Conservation (phyloP, 73 alveolate species). For the Paramecium biaurelia region DNA sequence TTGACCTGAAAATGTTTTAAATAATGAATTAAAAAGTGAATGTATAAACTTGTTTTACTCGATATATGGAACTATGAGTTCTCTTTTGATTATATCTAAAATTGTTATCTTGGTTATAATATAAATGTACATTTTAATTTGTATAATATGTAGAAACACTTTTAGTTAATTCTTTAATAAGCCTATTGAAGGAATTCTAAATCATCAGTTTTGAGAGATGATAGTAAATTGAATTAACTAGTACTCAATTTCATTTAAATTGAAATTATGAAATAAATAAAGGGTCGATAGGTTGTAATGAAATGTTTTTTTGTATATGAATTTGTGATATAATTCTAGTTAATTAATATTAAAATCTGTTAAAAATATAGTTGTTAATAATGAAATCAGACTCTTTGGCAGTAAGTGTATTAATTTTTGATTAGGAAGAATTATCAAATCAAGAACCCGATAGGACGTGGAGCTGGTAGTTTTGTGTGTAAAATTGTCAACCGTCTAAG, state of each 20-base stretch:
- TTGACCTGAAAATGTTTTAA: background rate
- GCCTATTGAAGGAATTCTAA: background rate
- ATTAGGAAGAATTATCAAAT: slow-evolving; percentile 54
- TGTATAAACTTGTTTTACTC: background rate
- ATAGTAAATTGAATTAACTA: background rate
- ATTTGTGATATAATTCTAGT: background rate
- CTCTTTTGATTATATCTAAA: too few relatives aligned
- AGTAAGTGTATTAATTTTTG: background rate
- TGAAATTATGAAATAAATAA: background rate
- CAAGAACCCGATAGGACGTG: slow-evolving; percentile 63
- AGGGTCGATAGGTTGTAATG: background rate
- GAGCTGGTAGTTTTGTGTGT: slow-evolving; percentile 64
- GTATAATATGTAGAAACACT: background rate
- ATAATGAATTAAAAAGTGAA: background rate
- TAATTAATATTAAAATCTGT: slow-evolving; percentile 27
- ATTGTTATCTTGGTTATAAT: background rate
- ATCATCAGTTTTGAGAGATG: background rate
- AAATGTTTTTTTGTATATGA: background rate
- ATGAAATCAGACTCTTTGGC: slow-evolving; percentile 46
- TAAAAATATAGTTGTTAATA: slow-evolving; percentile 45
- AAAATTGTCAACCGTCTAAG: slow-evolving; percentile 19
- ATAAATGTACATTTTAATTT: background rate
- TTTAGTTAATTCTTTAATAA: background rate
- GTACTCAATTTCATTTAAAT: background rate
- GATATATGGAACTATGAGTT: too few relatives aligned